Conservation (phyloP, 139 green algal species). For the Tetraselmis chui region DNA sequence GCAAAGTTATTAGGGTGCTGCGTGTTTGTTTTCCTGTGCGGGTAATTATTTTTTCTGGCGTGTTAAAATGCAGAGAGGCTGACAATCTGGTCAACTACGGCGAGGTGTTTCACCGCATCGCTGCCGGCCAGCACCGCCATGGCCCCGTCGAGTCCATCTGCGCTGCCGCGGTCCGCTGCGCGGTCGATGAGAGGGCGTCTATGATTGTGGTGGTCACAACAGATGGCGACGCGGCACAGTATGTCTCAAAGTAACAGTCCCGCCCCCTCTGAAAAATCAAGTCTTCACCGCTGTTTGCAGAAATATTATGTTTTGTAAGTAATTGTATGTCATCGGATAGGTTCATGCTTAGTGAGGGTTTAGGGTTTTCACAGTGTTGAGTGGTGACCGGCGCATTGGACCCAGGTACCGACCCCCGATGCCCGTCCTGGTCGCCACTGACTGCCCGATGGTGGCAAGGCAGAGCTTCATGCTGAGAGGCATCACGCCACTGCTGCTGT, state of each 20-base stretch:
- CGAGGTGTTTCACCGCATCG: slow-evolving; percentile 1
- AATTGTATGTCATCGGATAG: too few species aligned
- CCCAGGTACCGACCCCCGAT: background rate
- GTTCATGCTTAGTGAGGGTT: too few species aligned
- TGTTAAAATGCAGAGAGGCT: background rate
- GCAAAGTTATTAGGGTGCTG: too few species aligned
- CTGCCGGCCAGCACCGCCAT: background rate
- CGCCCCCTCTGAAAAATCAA: too few species aligned
- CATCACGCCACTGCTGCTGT: background rate
- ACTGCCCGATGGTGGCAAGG: background rate
- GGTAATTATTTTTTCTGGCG: background rate
- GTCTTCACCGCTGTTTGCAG: too few species aligned
- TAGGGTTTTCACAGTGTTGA: too few species aligned
- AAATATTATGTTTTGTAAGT: too few species aligned
- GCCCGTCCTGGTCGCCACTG: background rate
- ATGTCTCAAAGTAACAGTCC: background rate
- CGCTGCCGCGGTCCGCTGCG: background rate
- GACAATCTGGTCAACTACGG: slow-evolving; percentile 1
- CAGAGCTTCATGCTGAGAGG: background rate
- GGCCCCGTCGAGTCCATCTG: background rate
- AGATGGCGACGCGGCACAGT: background rate
- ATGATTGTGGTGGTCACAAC: slow-evolving; percentile 4
- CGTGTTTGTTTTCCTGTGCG: too few species aligned
- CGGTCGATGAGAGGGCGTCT: background rate
- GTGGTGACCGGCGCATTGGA: too few species aligned